A percentile compares a stretch with the other conserved stretches of the same genome.
Evolutionary conservation across 176 grass and related monocot genomes (phyloP).

Genomic region (Hyparrhenia diplandra): DNA sequence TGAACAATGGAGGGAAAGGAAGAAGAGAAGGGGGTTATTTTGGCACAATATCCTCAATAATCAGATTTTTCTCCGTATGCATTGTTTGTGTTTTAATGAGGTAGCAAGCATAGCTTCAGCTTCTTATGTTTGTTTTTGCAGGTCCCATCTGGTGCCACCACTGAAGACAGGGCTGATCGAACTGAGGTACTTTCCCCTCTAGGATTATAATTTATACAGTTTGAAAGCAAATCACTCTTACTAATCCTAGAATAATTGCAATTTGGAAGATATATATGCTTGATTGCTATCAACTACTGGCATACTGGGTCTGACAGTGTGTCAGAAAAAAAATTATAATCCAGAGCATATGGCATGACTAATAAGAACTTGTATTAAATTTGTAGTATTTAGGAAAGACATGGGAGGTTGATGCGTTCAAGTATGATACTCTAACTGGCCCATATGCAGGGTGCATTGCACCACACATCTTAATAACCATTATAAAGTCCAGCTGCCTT

Average conservation of each 20-base stretch:
- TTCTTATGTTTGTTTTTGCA: slow-evolving; percentile 49
- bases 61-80: not conserved
- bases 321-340: not conserved
- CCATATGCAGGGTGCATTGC: not conserved
- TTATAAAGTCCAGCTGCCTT: not conserved
- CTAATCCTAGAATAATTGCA: not conserved
- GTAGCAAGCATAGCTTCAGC: slow-evolving; percentile 2
- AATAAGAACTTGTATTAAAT: not conserved
- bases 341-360: not conserved
- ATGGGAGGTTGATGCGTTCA: not conserved
- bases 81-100: not conserved
- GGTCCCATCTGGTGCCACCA: slow-evolving; percentile 75
- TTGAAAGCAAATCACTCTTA: not conserved
- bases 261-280: not conserved
- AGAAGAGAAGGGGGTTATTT: not conserved
- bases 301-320: not conserved
- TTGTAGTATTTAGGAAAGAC: not conserved
- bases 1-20: not conserved
- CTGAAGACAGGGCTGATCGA: slow-evolving; percentile 42
- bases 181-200: slow-evolving; percentile 47
- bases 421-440: not conserved
- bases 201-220: not conserved
- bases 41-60: not conserved
- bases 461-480: not conserved
- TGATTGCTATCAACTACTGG: not conserved